Percentiles rank a stretch among this genome's conserved stretches.
phyloP scores from a whole-genome alignment of 2,329 filamentous ascomycete species.

The Fusarium transvaalense region DNA sequence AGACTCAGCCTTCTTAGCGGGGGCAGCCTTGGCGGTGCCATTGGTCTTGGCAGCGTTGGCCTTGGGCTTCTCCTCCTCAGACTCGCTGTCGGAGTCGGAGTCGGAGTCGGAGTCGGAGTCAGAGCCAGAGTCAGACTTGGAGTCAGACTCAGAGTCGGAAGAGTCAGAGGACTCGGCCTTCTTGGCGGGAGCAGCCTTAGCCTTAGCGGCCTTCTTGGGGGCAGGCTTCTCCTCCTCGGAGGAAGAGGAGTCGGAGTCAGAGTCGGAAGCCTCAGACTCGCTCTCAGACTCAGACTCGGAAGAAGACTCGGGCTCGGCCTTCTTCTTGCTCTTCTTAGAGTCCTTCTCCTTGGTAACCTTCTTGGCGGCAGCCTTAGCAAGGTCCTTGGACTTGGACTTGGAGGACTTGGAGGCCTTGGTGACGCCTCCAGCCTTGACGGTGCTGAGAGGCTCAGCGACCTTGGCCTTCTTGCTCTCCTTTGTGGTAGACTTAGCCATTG shows the following conservation, averaged over 20 bases:
- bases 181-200: constrained; percentile 51
- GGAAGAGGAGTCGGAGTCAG: constrained; percentile 53
- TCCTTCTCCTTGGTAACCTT: constrained; percentile 61
- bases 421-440: constrained; percentile 75
- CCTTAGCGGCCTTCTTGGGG: constrained; percentile 54
- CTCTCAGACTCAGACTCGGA: constrained; percentile 56
- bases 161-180: constrained; percentile 49
- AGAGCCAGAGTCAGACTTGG: constrained; percentile 50
- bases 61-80: constrained; percentile 54
- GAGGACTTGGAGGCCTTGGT: constrained; percentile 74
- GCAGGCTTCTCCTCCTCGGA: constrained; percentile 55
- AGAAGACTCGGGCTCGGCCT: constrained; percentile 57
- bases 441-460: constrained; percentile 62
- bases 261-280: constrained; percentile 58
- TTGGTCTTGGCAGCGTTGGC: constrained; percentile 50
- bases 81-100: constrained; percentile 52
- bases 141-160: constrained; percentile 52
- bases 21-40: constrained; percentile 44
- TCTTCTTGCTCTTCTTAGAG: constrained; percentile 64
- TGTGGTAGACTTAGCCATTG: constrained; percentile 77
- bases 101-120: constrained; percentile 53
- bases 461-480: constrained; percentile 66
- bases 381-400: constrained; percentile 75
- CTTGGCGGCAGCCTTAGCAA: constrained; percentile 72
- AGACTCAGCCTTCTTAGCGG: constrained; percentile 44